A percentile compares a stretch with the other conserved stretches of the same genome.
Conservation (phyloP, 129 eudicot species). For the sunflower (Helianthus annuus) region HanXRQr2.0-SUNRISE NC_035435.2:148537532-148538031, state of each 20-base stretch:
- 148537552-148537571: conserved; percentile 57
- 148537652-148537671: conserved; percentile 45
- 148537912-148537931: conserved; percentile 60
- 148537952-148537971: conserved; percentile 46
- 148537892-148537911: conserved; percentile 67
- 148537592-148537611: conserved; percentile 59
- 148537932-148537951: conserved; percentile 27
- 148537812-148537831: conserved; percentile 73
- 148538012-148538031: conserved; percentile 65
- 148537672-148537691: conserved; percentile 39
- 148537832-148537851: conserved; percentile 49
- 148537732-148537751: conserved; percentile 32
- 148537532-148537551: conserved; percentile 48
- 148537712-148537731: conserved; percentile 60
- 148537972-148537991: conserved; percentile 51
- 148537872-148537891: conserved; percentile 55
- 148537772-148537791: conserved; percentile 64
- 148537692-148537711: conserved; percentile 62
- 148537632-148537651: conserved; percentile 29
- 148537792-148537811: conserved; percentile 48
- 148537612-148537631: conserved; percentile 55
- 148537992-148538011: conserved; percentile 73
- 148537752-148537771: conserved; percentile 48
- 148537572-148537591: conserved; percentile 48
- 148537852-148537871: conserved; percentile 52